A percentile compares a stretch with the other conserved stretches of the same genome.
These are phyloP conservation scores for Diutina rugosa DNA, from an alignment of 1,139 yeast species.

Conservation along the genomic window DNA sequence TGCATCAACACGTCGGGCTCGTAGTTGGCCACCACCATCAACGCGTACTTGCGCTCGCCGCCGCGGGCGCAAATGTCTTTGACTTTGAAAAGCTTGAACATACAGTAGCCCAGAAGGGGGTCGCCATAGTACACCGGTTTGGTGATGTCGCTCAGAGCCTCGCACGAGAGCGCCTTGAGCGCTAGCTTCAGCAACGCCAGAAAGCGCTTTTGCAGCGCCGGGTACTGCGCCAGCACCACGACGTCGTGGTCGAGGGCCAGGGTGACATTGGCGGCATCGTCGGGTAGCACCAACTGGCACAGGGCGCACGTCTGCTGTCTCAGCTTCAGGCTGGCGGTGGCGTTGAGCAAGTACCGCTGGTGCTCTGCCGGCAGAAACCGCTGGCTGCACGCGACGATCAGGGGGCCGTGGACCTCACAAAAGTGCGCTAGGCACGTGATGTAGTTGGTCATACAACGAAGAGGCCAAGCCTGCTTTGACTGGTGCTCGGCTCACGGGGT, in stretches of 20 bases:
- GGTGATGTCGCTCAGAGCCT: slow-evolving; percentile 51
- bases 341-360: neutral
- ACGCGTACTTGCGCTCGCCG: slow-evolving; percentile 58
- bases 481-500: neutral
- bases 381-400: slow-evolving; percentile 65
- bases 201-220: slow-evolving; percentile 39
- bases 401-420: slow-evolving; percentile 82
- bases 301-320: slow-evolving; percentile 43
- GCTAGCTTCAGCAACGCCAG: slow-evolving; percentile 47
- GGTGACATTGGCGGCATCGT: slow-evolving; percentile 16
- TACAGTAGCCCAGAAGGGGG: slow-evolving; percentile 50
- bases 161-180: slow-evolving; percentile 59
- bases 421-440: slow-evolving; percentile 63
- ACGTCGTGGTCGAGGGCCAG: slow-evolving; percentile 11
- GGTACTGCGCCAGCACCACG: slow-evolving; percentile 47
- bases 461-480: neutral
- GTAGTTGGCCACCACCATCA: slow-evolving; percentile 49
- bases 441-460: slow-evolving; percentile 8
- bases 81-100: slow-evolving; percentile 54
- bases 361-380: slow-evolving; percentile 3
- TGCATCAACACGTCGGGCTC: slow-evolving; percentile 39
- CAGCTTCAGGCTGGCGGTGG: slow-evolving; percentile 9
- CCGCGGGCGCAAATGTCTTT: slow-evolving; percentile 67
- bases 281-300: slow-evolving; percentile 25
- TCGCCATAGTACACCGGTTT: slow-evolving; percentile 68